Evolutionary conservation across 768 basidiomycete species (phyloP).

Genomic region (Ephemerocybe angulata): DNA sequence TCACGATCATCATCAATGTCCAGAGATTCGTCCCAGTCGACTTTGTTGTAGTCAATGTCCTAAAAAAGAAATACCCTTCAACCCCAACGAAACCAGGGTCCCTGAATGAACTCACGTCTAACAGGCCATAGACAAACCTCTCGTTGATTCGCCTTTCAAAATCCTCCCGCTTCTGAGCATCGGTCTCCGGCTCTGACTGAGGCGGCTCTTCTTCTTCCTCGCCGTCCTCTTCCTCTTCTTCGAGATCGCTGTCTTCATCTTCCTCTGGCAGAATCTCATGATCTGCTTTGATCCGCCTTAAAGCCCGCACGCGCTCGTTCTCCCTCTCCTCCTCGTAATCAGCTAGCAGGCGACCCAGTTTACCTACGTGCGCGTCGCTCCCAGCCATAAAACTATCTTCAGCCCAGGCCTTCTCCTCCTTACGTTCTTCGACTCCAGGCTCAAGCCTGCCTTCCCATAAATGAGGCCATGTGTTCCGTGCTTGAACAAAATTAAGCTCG

Average conservation of each 20-base stretch:
- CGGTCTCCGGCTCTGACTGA: constrained; percentile 45
- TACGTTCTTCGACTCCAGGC: constrained; percentile 46
- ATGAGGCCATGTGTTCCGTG: constrained; percentile 57
- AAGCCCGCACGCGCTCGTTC: constrained; percentile 51
- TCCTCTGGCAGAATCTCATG: constrained; percentile 64
- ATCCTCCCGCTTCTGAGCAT: constrained; percentile 43
- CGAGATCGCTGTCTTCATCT: constrained; percentile 59
- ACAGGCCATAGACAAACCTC: constrained; percentile 68
- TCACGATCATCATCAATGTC: constrained; percentile 58
- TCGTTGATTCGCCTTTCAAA: constrained; percentile 67
- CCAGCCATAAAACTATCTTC: constrained; percentile 58
- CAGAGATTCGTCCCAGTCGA: constrained; percentile 75
- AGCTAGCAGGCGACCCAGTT: constrained; percentile 60
- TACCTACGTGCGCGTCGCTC: constrained; percentile 58
- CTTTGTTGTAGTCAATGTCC: constrained; percentile 64
- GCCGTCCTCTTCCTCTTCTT: constrained; percentile 19
- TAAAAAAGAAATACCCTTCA: constrained; percentile 21
- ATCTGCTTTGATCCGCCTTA: constrained; percentile 36
- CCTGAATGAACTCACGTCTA: constrained; percentile 50
- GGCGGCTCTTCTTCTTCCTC: constrained; percentile 25
- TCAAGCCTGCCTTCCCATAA: constrained; percentile 61
- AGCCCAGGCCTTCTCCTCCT: constrained; percentile 71
- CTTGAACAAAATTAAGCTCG: constrained; percentile 51
- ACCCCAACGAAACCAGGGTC: background rate
- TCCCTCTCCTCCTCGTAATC: constrained; percentile 79